phyloP scores from a whole-genome alignment of 108 stramenopile genomes.

The Skeletonema costatum region DNA sequence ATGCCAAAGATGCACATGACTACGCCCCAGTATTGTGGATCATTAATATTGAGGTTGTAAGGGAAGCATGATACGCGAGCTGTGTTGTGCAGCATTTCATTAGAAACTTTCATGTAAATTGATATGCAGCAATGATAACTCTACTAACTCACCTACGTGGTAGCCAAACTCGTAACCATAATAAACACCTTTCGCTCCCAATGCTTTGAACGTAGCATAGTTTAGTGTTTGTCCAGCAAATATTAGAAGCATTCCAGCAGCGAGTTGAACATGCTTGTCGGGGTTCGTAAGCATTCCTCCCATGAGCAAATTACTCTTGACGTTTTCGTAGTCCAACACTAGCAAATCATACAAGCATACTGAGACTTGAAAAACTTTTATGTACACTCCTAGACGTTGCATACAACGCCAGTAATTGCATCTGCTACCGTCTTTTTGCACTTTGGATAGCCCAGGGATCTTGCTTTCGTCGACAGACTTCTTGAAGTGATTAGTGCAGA shows the following conservation, averaged over 20 bases:
- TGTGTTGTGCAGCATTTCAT: too few relatives aligned
- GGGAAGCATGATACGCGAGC: slow-evolving; percentile 48
- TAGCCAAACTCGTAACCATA: slow-evolving; percentile 60
- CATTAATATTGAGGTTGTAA: slow-evolving; percentile 50
- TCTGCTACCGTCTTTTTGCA: slow-evolving; percentile 24
- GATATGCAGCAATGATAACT: too few relatives aligned
- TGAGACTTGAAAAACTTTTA: slow-evolving; percentile 48
- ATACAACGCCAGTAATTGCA: slow-evolving; percentile 37
- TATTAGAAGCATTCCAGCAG: slow-evolving; percentile 24
- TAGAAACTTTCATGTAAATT: too few relatives aligned
- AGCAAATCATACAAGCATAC: slow-evolving; percentile 39
- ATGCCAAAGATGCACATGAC: slow-evolving; percentile 45
- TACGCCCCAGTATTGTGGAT: slow-evolving; percentile 63
- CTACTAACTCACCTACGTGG: slow-evolving; percentile 7
- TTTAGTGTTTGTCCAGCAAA: slow-evolving; percentile 51
- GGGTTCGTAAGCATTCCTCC: slow-evolving; percentile 25
- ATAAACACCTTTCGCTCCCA: slow-evolving; percentile 54
- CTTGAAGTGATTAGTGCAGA: slow-evolving; percentile 50
- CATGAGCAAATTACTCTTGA: slow-evolving; percentile 19
- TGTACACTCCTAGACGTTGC: slow-evolving; percentile 46
- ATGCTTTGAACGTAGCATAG: slow-evolving; percentile 49
- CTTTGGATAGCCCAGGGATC: slow-evolving; percentile 28
- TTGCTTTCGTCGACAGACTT: slow-evolving; percentile 33
- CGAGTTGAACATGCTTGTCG: slow-evolving; percentile 20
- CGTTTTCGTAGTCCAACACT: slow-evolving; percentile 31